A percentile compares a stretch with the other conserved stretches of the same genome.
Conservation (phyloP, 192 early-diverging fungal species). For the Linnemannia schmuckeri region DNA sequence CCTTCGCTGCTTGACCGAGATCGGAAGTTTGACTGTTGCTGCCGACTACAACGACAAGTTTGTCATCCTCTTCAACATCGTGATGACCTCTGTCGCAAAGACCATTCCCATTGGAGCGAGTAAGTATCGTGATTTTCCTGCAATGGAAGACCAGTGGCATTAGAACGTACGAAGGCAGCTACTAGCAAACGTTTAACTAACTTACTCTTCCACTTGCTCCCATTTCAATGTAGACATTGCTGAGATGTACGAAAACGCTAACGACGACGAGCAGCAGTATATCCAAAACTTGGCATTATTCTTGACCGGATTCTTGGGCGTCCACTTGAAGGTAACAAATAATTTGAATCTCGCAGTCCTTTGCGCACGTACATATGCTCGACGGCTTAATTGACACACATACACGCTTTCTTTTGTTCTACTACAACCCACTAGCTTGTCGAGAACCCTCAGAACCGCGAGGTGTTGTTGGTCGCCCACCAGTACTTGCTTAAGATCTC, state of each 20-base stretch:
- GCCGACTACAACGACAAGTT: constrained; percentile 90
- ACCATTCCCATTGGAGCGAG: constrained; percentile 79
- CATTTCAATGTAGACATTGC: constrained; percentile 74
- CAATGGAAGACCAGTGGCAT: neutral
- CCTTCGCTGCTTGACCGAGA: constrained; percentile 97
- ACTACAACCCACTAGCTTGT: constrained; percentile 55
- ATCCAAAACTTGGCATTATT: constrained; percentile 97
- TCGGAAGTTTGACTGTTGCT: constrained; percentile 86
- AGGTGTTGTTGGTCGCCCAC: constrained; percentile 82
- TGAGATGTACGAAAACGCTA: constrained; percentile 83
- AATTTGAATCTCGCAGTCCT: neutral
- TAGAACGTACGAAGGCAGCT: neutral
- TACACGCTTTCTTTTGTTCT: neutral
- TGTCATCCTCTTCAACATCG: constrained; percentile 87
- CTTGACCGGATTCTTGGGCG: constrained; percentile 86
- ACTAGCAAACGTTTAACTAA: neutral
- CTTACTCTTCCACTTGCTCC: neutral
- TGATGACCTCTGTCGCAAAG: constrained; percentile 75
- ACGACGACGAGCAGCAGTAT: constrained; percentile 94
- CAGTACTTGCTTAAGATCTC: constrained; percentile 92
- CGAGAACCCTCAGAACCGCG: constrained; percentile 68
- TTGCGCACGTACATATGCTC: neutral
- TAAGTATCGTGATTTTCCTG: constrained; percentile 51
- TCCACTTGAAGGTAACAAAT: constrained; percentile 82
- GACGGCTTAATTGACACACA: neutral